Evolutionary conservation across 2,329 filamentous ascomycete genomes (phyloP), one percentile per base, ranked within the genome.

Genomic region (Fusarium coicis): DNA sequence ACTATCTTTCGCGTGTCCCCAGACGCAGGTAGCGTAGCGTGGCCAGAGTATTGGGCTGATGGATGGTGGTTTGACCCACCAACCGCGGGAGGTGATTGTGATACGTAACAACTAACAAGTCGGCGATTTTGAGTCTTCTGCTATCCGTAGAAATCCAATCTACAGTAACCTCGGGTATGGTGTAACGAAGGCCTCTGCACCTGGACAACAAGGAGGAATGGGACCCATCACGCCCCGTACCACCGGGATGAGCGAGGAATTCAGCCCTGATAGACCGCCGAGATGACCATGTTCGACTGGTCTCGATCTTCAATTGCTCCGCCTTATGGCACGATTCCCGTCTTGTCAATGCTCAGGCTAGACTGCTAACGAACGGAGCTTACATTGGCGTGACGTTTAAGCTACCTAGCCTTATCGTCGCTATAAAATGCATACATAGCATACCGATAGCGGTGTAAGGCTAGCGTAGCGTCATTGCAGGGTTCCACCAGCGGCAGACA

Each of bases 251-350:
- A 53, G 62, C 57, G 72, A 74, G 68, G 70, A 73, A 68, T 75
- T 66, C 59, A 58, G 56, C 56, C 60, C 63, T 39, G 64, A 62
- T 60, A 64, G 64, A 46, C 56, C 50, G 44, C 61, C 59, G 63
- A 57, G 61, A 76, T 73, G 60, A 49, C 62, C 69, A 68, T 66
- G 65, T 62, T 69, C 66, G 66, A 73, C 62, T 75, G 76, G 74
- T 78, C 76, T 78, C 74, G 76, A 78, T 78, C 72, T 69, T 76
- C 40, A 53, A 47, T 57, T 68, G 68, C 74, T 77, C 73, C 76
- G 76, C 72, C 76, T 72, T 68, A 73, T 78, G 73, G 71, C 73
- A 77, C 71, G 76, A 77, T 77, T 75, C 74, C 76, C 76, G 71
- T 71, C 68, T 59, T 50, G 50, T 64, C 55, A 54, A 71, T 68